Conservation (phyloP, 495 filamentous ascomycete species). For the Xylaria curta region DNA sequence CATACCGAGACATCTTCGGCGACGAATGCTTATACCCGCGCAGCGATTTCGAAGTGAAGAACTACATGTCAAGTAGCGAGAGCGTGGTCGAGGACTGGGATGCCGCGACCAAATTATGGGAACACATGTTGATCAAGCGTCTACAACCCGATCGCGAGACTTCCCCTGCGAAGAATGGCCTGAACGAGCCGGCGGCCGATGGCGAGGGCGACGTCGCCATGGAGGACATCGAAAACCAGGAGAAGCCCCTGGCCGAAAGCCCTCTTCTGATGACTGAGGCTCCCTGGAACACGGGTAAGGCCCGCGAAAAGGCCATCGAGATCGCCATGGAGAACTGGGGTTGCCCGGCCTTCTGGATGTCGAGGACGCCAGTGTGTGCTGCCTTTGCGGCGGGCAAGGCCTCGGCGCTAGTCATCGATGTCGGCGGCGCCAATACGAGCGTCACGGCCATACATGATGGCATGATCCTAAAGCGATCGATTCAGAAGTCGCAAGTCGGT, state of each 20-base stretch:
- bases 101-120: slow-evolving; percentile 85
- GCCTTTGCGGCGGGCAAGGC: slow-evolving; percentile 90
- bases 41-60: slow-evolving; percentile 77
- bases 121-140: slow-evolving; percentile 73
- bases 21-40: slow-evolving; percentile 84
- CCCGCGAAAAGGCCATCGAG: slow-evolving; percentile 90
- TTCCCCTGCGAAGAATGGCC: slow-evolving; percentile 71
- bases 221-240: slow-evolving; percentile 64
- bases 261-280: slow-evolving; percentile 94
- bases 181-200: slow-evolving; percentile 69
- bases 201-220: slow-evolving; percentile 68
- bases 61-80: slow-evolving; percentile 82
- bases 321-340: slow-evolving; percentile 96
- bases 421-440: slow-evolving; percentile 88
- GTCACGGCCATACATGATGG: slow-evolving; percentile 94
- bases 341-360: slow-evolving; percentile 89
- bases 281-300: slow-evolving; percentile 87
- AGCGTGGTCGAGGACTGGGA: slow-evolving; percentile 98
- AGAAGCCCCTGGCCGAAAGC: slow-evolving; percentile 84
- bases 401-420: slow-evolving; percentile 87
- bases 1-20: slow-evolving; percentile 74
- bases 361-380: slow-evolving; percentile 60
- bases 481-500: slow-evolving; percentile 81
- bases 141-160: slow-evolving; percentile 72
- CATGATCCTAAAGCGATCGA: slow-evolving; percentile 87